phyloP scores from a whole-genome alignment of 768 basidiomycete genomes.

The Russula brevipes region DNA sequence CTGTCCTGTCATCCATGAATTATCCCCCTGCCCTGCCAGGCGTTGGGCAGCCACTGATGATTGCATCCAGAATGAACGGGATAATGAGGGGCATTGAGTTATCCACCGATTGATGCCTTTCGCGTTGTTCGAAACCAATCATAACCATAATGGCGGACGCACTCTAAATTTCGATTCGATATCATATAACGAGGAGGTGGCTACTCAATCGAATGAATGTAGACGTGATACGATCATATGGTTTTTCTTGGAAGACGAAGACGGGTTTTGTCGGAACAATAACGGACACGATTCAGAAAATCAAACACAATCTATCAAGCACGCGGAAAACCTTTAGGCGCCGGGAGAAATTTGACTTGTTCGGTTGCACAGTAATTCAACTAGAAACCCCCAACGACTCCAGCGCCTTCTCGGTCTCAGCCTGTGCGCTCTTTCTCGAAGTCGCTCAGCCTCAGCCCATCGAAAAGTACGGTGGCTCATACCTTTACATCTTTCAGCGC shows the following conservation, averaged over 20 bases:
- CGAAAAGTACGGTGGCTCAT: neutral
- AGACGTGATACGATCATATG: neutral
- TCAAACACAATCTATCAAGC: neutral
- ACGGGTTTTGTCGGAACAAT: neutral
- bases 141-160: too few relatives aligned
- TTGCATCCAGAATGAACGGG: too few relatives aligned
- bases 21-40: too few relatives aligned
- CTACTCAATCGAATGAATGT: too few relatives aligned
- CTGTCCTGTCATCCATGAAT: too few relatives aligned
- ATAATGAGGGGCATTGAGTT: too few relatives aligned
- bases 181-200: too few relatives aligned
- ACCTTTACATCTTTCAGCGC: constrained; percentile 9
- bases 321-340: neutral
- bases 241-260: neutral
- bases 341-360: neutral
- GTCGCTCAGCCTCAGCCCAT: neutral
- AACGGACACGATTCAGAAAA: neutral
- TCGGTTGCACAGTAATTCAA: neutral
- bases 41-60: too few relatives aligned
- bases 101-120: too few relatives aligned
- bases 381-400: neutral
- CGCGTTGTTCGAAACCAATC: too few relatives aligned
- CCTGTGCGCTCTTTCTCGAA: constrained; percentile 4
- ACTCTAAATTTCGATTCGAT: too few relatives aligned
- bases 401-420: neutral